These are phyloP conservation scores for Rhododendron molle DNA, from an alignment of 148 eudicot genomes.

Conservation along the genomic window DNA sequence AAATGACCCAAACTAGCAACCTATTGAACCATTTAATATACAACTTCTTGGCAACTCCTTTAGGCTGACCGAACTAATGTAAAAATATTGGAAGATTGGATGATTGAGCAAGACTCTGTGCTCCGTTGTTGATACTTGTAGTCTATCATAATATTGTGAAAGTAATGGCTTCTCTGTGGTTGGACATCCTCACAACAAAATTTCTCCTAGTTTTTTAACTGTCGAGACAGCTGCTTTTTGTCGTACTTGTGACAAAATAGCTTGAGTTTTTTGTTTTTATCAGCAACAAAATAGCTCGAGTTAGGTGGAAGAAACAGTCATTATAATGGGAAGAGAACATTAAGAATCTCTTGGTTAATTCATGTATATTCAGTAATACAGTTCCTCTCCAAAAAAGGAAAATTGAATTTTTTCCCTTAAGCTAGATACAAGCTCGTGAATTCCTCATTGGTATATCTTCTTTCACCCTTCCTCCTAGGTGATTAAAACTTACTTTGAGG, in stretches of 20 bases:
- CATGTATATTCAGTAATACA: background rate
- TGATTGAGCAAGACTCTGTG: background rate
- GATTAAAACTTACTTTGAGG: background rate
- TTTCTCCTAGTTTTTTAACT: background rate
- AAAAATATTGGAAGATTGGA: background rate
- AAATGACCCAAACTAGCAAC: background rate
- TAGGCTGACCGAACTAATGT: constrained; percentile 1
- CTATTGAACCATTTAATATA: background rate
- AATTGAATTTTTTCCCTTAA: too few relatives aligned
- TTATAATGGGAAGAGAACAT: background rate
- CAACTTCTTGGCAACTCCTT: background rate
- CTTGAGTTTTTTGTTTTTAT: background rate
- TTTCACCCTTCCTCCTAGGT: background rate
- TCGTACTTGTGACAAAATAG: background rate
- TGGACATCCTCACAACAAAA: background rate
- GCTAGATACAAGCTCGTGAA: background rate
- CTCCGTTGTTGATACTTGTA: background rate
- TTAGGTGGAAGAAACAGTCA: background rate
- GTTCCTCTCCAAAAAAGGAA: background rate
- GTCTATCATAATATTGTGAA: background rate
- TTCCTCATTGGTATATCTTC: background rate
- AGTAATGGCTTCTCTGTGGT: background rate
- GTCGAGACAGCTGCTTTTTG: background rate
- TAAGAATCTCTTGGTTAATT: background rate
- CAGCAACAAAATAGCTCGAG: background rate